These are phyloP conservation scores for Cladophialophora immunda DNA, from an alignment of 2,329 filamentous ascomycete species.

Conservation along the genomic window DNA sequence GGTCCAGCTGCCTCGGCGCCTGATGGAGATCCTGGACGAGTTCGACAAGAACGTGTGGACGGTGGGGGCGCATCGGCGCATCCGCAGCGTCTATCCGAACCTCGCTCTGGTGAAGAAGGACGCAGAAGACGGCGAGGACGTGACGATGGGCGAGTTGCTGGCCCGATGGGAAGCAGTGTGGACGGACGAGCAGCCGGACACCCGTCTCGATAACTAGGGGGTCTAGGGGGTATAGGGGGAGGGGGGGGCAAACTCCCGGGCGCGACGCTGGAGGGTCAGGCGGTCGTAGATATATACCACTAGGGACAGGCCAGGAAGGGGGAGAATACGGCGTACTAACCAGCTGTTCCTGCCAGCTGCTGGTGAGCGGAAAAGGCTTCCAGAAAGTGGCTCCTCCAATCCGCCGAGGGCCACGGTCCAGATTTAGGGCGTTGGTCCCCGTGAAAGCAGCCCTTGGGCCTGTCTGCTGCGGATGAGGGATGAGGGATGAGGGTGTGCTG, in stretches of 20 bases:
- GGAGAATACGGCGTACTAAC: neutral
- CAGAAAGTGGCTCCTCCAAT: neutral
- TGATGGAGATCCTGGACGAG: slow-evolving; percentile 9
- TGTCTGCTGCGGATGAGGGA: too few species aligned
- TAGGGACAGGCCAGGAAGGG: slow-evolving; percentile 5
- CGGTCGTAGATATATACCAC: slow-evolving; percentile 3
- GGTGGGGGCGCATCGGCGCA: slow-evolving; percentile 1
- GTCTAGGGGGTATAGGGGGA: too few species aligned
- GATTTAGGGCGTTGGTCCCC: neutral
- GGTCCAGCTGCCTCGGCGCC: slow-evolving; percentile 1
- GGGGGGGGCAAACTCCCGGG: neutral
- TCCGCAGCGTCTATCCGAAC: slow-evolving; percentile 17
- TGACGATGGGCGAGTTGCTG: slow-evolving; percentile 18
- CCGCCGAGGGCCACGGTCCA: neutral
- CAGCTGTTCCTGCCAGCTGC: neutral
- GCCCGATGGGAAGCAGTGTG: slow-evolving; percentile 9
- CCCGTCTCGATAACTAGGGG: neutral
- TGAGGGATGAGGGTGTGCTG: neutral
- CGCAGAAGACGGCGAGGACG: neutral
- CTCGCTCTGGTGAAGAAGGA: slow-evolving; percentile 15
- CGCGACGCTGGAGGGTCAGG: neutral
- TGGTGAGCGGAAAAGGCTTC: slow-evolving; percentile 2
- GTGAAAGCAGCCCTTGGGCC: neutral
- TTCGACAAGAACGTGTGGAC: slow-evolving; percentile 17
- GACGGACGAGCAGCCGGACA: slow-evolving; percentile 2